Evolutionary conservation across 2,329 filamentous ascomycete species (phyloP), one percentile per base, ranked within the genome.

Genomic region (Emericellopsis atlantica): DNA sequence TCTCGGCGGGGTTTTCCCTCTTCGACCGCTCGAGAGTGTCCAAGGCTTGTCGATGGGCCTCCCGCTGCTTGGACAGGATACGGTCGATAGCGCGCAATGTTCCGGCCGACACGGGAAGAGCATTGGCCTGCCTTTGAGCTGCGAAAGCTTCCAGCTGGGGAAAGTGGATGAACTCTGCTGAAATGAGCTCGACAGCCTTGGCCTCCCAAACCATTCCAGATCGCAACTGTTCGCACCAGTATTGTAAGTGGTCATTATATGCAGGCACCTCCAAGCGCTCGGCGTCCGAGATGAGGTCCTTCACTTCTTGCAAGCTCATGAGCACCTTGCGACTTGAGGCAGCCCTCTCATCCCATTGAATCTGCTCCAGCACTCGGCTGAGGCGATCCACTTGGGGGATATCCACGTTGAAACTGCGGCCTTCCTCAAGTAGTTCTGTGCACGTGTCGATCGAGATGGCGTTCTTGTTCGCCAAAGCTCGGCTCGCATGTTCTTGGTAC

Each of bases 21-120:
- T 79, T 84, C 46, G 82, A 90, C 43, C 81, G 79, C 44, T 90
- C 78, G 31, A 82, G 89, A 9, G 98, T 65, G 32, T 84, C 82
- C 38, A 88, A 65, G 41, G 98, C 94, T 51, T 89, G 83, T 14
- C 84, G 81, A 54, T 95, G 89, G 1, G 89, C 89, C 56, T 96
- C 92, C 16, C 92, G 81, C 58, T 98, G 92, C 62, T 95, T 96
- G 58, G 88, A 88, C 43, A 98, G 67, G 42, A 96, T 95, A 38
- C 87, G 82, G 52, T 98, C 92, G 22, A 98, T 86, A 8, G 79
- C 74, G 7, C 78, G 75, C 21, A 94, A 70, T 0, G 88, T 96
- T 29, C 89, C 83, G 4, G 78, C 67, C 1, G 84, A 84, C 16
- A 96, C 89, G 0, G 92, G 90, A 15, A 95, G 69, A 5, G 73